Base-by-base conservation (phyloP, 2,329 filamentous ascomycete genomes). In the Pyricularia sp. region DNA sequence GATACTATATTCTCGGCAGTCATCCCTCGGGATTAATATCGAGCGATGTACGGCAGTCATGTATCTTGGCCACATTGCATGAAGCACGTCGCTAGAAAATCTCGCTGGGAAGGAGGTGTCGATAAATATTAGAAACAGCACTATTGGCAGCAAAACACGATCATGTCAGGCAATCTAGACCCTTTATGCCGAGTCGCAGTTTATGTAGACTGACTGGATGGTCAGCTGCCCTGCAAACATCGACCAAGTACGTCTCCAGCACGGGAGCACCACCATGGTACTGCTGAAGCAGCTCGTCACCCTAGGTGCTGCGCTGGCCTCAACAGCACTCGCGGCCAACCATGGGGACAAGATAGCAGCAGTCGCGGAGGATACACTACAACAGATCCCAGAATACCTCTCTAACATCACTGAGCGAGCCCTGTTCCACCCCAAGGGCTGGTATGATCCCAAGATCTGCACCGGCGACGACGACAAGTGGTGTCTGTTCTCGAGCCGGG, bases 401-500 rank as follows among this genome's bases (percentile, higher is more conserved):
- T 49, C 53, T 4, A 64, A 64, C 44, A 28, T 64, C 19, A 64
- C 62, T 19, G 62, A 55, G 30, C 53, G 28, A 13, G 62, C 62
- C 16, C 26, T 59, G 12, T 64, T 64, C 49, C n/a, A 65, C 19
- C 63, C 63, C 16, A 53, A 61, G 31, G 70, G 70, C 0, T 72
- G 71, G 71, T 70, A 69, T 66, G 62, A 68, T 4, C 69, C 71
- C 65, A 70, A 70, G 53, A 68, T 69, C 65, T 72, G 70, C 67
- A 30, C 63, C 19, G 67, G 66, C 19, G 16, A n/a, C 19, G 40
- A 49, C 19, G 60, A 55, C 4, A 40, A 53, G 19, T 72, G 67
- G 66, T 72, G 71, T 66, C 66, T 72, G 67, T 72, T 67, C 65
- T 68, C 70, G 31, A 72, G 72, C 68, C 68, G 49, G 2, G 65